Percentiles rank a stretch among this genome's conserved stretches.
phyloP scores from a whole-genome alignment of 2,329 filamentous ascomycete genomes.

The Pezizomycotina sp. region DNA sequence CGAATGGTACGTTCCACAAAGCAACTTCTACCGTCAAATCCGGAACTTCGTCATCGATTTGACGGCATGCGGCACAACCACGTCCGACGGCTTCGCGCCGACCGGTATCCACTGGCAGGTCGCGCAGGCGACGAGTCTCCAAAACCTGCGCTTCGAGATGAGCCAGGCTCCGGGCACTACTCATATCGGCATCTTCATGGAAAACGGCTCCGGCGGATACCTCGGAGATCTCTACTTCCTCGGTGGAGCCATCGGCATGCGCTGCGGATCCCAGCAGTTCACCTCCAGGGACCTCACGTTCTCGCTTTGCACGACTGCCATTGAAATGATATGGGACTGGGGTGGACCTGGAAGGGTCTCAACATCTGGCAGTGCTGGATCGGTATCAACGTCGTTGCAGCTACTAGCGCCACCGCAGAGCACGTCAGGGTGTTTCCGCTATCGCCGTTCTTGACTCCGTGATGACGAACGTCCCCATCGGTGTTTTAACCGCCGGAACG shows the following conservation, averaged over 20 bases:
- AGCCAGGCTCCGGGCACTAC: conserved; percentile 29
- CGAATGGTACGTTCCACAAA: conserved; percentile 30
- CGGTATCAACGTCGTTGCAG: conserved; percentile 37
- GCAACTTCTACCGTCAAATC: conserved; percentile 48
- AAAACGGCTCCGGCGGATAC: conserved; percentile 30
- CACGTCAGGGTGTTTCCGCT: conserved; percentile 76
- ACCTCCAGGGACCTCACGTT: conserved; percentile 43
- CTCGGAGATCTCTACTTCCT: conserved; percentile 32
- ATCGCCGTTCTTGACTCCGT: conserved; percentile 66
- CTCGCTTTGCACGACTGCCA: conserved; percentile 37
- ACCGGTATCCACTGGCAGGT: conserved; percentile 50
- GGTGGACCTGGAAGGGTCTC: conserved; percentile 40
- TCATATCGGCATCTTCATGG: conserved; percentile 44
- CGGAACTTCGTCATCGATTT: conserved; percentile 49
- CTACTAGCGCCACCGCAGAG: conserved; percentile 68
- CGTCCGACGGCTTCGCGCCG: conserved; percentile 24
- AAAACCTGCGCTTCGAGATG: conserved; percentile 40
- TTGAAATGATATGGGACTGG: conserved; percentile 45
- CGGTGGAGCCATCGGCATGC: conserved; percentile 43
- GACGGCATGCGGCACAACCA: conserved; percentile 28
- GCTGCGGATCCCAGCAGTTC: conserved; percentile 49
- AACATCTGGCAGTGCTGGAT: conserved; percentile 38
- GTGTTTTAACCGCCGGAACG: conserved; percentile 48
- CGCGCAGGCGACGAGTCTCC: conserved; percentile 44
- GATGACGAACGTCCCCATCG: conserved; percentile 57